Evolutionary conservation across 2,329 filamentous ascomycete genomes (phyloP).

Genomic region (Aspergillus sergii): DNA sequence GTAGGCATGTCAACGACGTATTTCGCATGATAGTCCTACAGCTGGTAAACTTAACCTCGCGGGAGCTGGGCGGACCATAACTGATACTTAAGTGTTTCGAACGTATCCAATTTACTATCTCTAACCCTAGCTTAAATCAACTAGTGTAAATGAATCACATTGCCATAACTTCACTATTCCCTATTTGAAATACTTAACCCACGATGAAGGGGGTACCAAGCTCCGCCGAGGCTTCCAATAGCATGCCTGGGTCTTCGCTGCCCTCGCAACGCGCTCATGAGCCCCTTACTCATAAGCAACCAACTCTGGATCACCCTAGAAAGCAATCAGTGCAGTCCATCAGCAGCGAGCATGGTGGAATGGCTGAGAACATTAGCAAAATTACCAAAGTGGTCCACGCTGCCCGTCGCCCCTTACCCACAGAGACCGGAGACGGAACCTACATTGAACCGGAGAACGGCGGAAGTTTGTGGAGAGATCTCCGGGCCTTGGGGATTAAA

Average conservation of each 20-base stretch:
- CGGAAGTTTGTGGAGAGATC: constrained; percentile 57
- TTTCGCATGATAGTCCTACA: background rate
- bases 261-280: background rate
- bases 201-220: background rate
- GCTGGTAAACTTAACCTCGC: background rate
- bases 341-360: background rate
- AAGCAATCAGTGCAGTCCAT: background rate
- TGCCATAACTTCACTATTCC: background rate
- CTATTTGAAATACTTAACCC: background rate
- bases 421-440: constrained; percentile 63
- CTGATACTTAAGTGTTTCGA: background rate
- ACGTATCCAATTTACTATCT: background rate
- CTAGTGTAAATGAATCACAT: background rate
- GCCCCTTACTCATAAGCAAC: background rate
- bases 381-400: constrained; percentile 54
- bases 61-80: background rate
- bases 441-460: constrained; percentile 57
- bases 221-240: background rate
- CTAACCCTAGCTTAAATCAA: background rate
- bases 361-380: constrained; percentile 37
- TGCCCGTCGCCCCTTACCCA: constrained; percentile 64
- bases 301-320: background rate
- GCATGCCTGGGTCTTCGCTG: too few species aligned
- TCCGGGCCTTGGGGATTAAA: constrained; percentile 58
- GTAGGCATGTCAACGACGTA: background rate